Evolutionary conservation across 2,329 filamentous ascomycete genomes (phyloP).

Genomic region (Monilinia fructigena): DNA sequence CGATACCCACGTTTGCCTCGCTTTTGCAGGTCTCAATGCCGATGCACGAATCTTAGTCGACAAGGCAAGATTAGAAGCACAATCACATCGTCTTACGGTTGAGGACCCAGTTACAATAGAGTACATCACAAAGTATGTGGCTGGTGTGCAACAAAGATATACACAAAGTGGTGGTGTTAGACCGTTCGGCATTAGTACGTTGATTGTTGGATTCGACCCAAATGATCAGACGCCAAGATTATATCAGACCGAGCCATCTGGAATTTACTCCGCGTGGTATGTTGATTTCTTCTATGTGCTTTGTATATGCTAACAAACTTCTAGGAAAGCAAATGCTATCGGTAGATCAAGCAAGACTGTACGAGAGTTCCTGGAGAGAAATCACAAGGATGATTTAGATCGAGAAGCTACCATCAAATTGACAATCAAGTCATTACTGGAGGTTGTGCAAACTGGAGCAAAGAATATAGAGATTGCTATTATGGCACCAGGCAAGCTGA

Average conservation of each 20-base stretch:
- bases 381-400: conserved; percentile 98
- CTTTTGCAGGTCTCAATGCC: conserved; percentile 95
- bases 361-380: conserved; percentile 95
- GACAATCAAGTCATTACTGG: conserved; percentile 95
- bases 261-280: conserved; percentile 98
- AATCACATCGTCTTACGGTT: conserved; percentile 94
- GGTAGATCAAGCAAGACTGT: conserved; percentile 98
- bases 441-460: conserved; percentile 96
- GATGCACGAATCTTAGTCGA: conserved; percentile 97
- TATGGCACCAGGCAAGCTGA: conserved; percentile 86
- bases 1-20: conserved; percentile 93
- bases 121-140: conserved; percentile 99
- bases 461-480: conserved; percentile 99
- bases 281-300: conserved; percentile 35
- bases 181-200: conserved; percentile 97
- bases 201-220: conserved; percentile 98
- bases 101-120: conserved; percentile 97
- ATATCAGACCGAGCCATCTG: conserved; percentile 98
- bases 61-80: conserved; percentile 94
- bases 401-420: conserved; percentile 93
- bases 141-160: conserved; percentile 96
- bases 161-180: conserved; percentile 97
- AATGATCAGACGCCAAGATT: conserved; percentile 84
- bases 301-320: conserved; percentile 26
- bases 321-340: conserved; percentile 98